phyloP scores from a whole-genome alignment of 148 eudicot species.

The Spergularia marina region DNA sequence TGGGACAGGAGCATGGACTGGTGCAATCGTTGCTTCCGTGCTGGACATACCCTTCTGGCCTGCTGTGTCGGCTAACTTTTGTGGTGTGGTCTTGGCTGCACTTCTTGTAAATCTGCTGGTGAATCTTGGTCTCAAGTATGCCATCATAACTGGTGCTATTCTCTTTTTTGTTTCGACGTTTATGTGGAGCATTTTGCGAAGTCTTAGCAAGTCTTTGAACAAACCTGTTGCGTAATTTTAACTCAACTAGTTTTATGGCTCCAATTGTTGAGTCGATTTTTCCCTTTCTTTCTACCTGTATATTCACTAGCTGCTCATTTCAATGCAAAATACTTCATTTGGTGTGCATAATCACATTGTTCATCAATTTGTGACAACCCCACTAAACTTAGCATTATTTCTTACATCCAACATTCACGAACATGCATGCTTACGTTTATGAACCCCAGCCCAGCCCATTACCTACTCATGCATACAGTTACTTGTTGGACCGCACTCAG shows the following conservation, averaged over 20 bases:
- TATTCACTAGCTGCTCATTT: too few relatives aligned
- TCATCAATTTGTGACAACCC: too few relatives aligned
- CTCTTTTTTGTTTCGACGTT: slow-evolving; percentile 70
- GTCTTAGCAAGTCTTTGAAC: slow-evolving; percentile 43
- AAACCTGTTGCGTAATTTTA: background rate
- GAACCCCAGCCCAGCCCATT: too few relatives aligned
- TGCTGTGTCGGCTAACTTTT: slow-evolving; percentile 80
- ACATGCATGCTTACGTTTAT: too few relatives aligned
- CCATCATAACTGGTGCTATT: slow-evolving; percentile 51
- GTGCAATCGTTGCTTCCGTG: slow-evolving; percentile 82
- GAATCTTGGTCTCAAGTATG: slow-evolving; percentile 89
- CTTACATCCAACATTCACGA: too few relatives aligned
- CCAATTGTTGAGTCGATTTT: background rate
- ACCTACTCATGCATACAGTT: too few relatives aligned
- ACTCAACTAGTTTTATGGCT: background rate
- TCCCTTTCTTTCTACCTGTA: background rate
- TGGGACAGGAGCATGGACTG: slow-evolving; percentile 98
- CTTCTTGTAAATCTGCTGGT: slow-evolving; percentile 84
- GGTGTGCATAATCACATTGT: too few relatives aligned
- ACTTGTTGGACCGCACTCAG: too few relatives aligned
- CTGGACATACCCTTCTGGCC: slow-evolving; percentile 92
- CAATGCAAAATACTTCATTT: too few relatives aligned
- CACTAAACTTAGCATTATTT: too few relatives aligned
- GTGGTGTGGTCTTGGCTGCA: slow-evolving; percentile 89
- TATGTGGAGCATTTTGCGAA: slow-evolving; percentile 84